Evolutionary conservation across 2,329 filamentous ascomycete genomes (phyloP).

Genomic region (Curvularia sp.): DNA sequence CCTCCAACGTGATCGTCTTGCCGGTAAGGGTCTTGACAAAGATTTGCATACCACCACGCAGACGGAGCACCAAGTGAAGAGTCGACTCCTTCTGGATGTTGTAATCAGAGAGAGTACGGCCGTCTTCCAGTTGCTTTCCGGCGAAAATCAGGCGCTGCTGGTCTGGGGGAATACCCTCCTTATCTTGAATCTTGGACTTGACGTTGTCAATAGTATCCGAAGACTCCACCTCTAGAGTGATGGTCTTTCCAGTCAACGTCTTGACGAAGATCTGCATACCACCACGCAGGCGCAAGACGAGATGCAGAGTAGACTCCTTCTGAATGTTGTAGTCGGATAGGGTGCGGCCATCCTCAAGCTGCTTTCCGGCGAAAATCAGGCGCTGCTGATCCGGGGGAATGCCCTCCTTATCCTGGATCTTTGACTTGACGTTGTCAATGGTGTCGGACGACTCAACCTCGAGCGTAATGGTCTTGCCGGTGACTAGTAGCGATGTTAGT

Average conservation of each 20-base stretch:
- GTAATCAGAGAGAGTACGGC: constrained; percentile 88
- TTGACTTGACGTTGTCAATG: constrained; percentile 52
- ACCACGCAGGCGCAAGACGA: constrained; percentile 76
- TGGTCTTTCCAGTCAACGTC: constrained; percentile 69
- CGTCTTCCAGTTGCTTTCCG: constrained; percentile 95
- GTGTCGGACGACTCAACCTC: constrained; percentile 53
- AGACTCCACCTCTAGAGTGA: constrained; percentile 71
- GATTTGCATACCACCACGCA: constrained; percentile 78
- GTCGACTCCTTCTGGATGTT: constrained; percentile 95
- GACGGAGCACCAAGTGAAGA: constrained; percentile 83
- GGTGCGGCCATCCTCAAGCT: constrained; percentile 65
- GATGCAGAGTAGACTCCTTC: constrained; percentile 72
- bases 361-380: constrained; percentile 65
- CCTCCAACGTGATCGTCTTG: constrained; percentile 93
- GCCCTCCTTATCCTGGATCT: constrained; percentile 66
- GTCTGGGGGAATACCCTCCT: constrained; percentile 95
- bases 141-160: constrained; percentile 97
- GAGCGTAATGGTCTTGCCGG: constrained; percentile 63
- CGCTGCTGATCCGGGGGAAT: constrained; percentile 67
- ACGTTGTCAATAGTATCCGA: constrained; percentile 95
- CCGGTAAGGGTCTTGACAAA: constrained; percentile 70
- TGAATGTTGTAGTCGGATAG: constrained; percentile 65
- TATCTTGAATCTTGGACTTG: constrained; percentile 96
- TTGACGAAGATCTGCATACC: constrained; percentile 70
- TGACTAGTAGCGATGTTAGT: constrained; percentile 56